These are phyloP conservation scores for Pseudocercospora fijiensis DNA, from an alignment of 2,329 filamentous ascomycete species.

Conservation along the genomic window DNA sequence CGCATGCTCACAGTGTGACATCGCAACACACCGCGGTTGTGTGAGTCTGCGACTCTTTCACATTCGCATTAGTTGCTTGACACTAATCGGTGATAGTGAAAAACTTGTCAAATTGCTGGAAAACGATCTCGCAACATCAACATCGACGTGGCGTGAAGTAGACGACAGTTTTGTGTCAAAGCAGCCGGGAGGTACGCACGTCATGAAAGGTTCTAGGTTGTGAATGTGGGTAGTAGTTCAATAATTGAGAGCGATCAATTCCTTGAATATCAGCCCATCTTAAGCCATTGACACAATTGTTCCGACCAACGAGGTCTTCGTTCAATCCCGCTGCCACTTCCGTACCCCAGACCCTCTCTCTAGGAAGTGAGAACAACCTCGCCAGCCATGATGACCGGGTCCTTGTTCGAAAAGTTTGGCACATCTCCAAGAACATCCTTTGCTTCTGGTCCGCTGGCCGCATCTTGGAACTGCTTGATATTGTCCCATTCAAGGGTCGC, in stretches of 20 bases:
- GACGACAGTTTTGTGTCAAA: constrained; percentile 33
- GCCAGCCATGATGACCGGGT: constrained; percentile 37
- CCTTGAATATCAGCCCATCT: not conserved
- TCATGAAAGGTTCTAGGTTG: not conserved
- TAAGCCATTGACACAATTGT: not conserved
- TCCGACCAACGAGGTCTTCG: not conserved
- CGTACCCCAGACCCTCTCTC: not conserved
- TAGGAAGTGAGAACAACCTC: constrained; percentile 26
- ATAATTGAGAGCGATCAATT: not conserved
- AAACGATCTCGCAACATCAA: constrained; percentile 19
- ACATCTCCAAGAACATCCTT: constrained; percentile 37
- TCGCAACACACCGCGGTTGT: constrained; percentile 30
- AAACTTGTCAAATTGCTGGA: constrained; percentile 22
- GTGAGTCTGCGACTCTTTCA: constrained; percentile 15
- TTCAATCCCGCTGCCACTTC: not conserved
- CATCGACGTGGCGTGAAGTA: constrained; percentile 33
- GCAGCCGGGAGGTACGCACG: constrained; percentile 6
- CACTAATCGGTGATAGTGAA: constrained; percentile 19
- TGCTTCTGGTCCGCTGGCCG: constrained; percentile 25
- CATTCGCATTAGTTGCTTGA: not conserved
- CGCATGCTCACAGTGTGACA: constrained; percentile 23
- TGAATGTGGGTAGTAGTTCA: not conserved
- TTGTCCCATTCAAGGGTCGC: constrained; percentile 38
- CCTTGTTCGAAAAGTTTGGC: constrained; percentile 39
- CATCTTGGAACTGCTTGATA: constrained; percentile 33